These are phyloP conservation scores for Sungouiozyma ichnusensis DNA, from an alignment of 805 yeast species.

Conservation along the genomic window DNA sequence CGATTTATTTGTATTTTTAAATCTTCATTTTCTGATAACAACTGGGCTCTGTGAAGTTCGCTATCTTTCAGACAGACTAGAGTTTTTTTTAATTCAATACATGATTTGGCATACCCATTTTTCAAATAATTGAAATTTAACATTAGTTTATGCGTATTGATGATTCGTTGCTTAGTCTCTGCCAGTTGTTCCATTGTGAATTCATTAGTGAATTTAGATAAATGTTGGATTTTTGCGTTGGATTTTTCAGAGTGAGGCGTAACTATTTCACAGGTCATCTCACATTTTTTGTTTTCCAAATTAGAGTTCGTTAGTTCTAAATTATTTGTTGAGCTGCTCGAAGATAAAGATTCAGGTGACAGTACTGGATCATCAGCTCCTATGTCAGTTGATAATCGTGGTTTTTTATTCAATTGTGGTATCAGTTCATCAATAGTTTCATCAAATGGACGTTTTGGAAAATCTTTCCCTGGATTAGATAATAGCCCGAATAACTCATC, in stretches of 20 bases:
- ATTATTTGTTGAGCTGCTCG: no score
- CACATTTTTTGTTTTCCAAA: no score
- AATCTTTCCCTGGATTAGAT: no score
- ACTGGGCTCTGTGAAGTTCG: slow-evolving; percentile 29
- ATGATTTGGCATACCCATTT: slow-evolving; percentile 26
- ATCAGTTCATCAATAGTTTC: neutral
- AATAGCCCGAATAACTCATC: no score
- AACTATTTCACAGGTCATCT: no score
- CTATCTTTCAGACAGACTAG: slow-evolving; percentile 28
- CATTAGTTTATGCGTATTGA: slow-evolving; percentile 26
- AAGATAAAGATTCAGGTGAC: slow-evolving; percentile 31
- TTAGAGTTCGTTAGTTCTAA: no score
- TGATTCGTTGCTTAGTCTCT: slow-evolving; percentile 25
- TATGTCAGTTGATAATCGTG: neutral
- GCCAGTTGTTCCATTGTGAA: slow-evolving; percentile 24
- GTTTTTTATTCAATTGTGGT: neutral
- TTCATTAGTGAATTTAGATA: slow-evolving; percentile 22
- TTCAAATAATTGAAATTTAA: slow-evolving; percentile 26
- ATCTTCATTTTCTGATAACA: slow-evolving; percentile 30
- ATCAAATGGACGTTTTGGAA: neutral
- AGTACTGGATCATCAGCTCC: slow-evolving; percentile 8
- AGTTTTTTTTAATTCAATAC: slow-evolving; percentile 26
- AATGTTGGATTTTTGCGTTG: no score
- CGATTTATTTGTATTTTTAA: slow-evolving; percentile 20
- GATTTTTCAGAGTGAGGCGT: no score